Percentiles rank a stretch among this genome's conserved stretches.
Evolutionary conservation across 495 filamentous ascomycete species (phyloP).

Genomic region (Aspergillus cristatus): DNA sequence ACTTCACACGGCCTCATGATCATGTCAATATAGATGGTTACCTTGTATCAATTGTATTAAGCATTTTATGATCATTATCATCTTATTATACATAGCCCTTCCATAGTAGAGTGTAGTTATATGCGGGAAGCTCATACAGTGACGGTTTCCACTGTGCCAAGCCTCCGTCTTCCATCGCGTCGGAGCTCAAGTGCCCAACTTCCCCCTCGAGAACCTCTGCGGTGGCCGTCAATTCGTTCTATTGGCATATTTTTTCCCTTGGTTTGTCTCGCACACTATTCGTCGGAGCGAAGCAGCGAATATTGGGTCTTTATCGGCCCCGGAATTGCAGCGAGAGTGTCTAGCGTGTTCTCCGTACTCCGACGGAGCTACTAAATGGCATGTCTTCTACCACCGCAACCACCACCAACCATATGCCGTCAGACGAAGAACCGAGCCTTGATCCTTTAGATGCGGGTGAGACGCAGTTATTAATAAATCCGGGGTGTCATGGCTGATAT

Average conservation of each 20-base stretch:
- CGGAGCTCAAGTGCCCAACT: no score
- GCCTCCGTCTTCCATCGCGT: no score
- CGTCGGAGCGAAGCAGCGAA: no score
- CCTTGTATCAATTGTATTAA: neutral
- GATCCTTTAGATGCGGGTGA: conserved; percentile 40
- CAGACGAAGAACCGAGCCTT: conserved; percentile 25
- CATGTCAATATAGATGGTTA: conserved; percentile 16
- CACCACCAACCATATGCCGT: conserved; percentile 27
- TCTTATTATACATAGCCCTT: no score
- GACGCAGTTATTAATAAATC: conserved; percentile 1
- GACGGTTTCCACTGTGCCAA: no score
- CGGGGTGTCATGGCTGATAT: neutral
- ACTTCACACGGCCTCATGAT: conserved; percentile 12
- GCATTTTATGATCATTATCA: no score
- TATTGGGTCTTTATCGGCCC: no score
- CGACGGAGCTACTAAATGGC: conserved; percentile 22
- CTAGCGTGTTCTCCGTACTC: conserved; percentile 7
- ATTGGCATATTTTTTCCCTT: neutral
- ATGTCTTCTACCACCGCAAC: conserved; percentile 30
- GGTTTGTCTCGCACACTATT: neutral
- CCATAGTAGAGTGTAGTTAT: no score
- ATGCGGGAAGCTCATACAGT: no score
- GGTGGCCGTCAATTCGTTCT: no score
- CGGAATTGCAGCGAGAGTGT: conserved; percentile 20
- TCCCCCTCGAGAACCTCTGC: no score